A percentile compares a stretch with the other conserved stretches of the same genome.
phyloP scores from a whole-genome alignment of 345 rosid genomes.

The Nephelium lappaceum region DNA sequence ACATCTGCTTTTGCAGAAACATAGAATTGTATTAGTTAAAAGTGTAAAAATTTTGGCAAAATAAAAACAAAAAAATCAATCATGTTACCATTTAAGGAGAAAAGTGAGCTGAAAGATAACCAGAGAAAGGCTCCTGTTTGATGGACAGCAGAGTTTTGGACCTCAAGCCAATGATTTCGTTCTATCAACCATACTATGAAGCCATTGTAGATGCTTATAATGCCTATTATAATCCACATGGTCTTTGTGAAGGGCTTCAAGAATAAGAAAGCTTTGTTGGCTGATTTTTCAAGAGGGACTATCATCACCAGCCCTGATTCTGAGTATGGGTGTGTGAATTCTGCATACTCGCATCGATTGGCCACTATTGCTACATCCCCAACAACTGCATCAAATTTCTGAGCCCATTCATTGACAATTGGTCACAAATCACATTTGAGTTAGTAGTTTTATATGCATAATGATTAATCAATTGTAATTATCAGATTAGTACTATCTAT shows the following conservation, averaged over 20 bases:
- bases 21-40: no score
- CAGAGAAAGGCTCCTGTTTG: constrained; percentile 27
- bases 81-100: constrained; percentile 23
- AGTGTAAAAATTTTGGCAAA: no score
- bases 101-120: constrained; percentile 30
- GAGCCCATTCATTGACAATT: background rate
- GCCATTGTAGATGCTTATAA: constrained; percentile 28
- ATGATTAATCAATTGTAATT: no score
- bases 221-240: constrained; percentile 24
- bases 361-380: constrained; percentile 25
- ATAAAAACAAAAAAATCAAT: background rate
- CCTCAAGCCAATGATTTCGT: constrained; percentile 10
- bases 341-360: constrained; percentile 13
- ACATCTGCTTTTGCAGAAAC: no score
- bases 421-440: no score
- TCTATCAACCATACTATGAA: constrained; percentile 33
- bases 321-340: constrained; percentile 32
- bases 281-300: constrained; percentile 13
- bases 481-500: no score
- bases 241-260: constrained; percentile 25
- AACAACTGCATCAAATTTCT: constrained; percentile 22
- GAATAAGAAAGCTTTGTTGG: constrained; percentile 23
- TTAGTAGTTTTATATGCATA: no score
- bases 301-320: constrained; percentile 29
- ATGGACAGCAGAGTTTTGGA: constrained; percentile 9